These are phyloP conservation scores for Medicago ruthenica DNA, from an alignment of 306 rosid genomes.

Conservation along the genomic window DNA sequence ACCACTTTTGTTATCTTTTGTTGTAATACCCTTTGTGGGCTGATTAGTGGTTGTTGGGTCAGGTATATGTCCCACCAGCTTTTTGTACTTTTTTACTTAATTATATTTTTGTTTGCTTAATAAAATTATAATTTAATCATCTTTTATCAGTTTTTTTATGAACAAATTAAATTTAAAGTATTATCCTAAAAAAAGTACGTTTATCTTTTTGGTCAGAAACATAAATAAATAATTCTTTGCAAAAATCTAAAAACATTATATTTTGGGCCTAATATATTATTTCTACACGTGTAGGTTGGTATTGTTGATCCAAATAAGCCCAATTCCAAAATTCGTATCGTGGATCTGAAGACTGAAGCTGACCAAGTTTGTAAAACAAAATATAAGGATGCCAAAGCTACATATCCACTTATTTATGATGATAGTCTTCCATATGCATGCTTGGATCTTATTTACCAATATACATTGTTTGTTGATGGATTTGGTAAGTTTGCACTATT, in stretches of 20 bases:
- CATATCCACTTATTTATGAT: conserved; percentile 39
- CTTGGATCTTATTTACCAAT: conserved; percentile 82
- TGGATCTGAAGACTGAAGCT: conserved; percentile 56
- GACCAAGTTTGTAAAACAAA: conserved; percentile 62
- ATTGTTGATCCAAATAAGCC: conserved; percentile 55
- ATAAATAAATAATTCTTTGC: no score
- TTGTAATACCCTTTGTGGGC: no score
- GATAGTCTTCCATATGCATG: conserved; percentile 61
- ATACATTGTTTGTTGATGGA: conserved; percentile 66
- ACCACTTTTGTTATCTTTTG: no score
- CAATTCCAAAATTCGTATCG: conserved; percentile 44
- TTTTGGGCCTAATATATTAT: neutral
- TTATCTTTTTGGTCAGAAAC: no score
- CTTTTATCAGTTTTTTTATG: no score
- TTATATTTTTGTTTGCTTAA: no score
- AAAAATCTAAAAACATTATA: neutral
- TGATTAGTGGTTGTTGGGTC: no score
- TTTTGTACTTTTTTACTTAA: no score
- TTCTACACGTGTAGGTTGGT: conserved; percentile 51
- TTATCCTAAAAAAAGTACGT: no score
- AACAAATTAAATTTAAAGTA: no score
- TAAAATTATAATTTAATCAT: no score
- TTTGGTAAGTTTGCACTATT: conserved; percentile 57
- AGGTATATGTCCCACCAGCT: no score
- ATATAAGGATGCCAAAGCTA: conserved; percentile 51